Evolutionary conservation across 345 rosid species (phyloP), one percentile per base, ranked within the genome.

Genomic region (Syzygium aqueum): DNA sequence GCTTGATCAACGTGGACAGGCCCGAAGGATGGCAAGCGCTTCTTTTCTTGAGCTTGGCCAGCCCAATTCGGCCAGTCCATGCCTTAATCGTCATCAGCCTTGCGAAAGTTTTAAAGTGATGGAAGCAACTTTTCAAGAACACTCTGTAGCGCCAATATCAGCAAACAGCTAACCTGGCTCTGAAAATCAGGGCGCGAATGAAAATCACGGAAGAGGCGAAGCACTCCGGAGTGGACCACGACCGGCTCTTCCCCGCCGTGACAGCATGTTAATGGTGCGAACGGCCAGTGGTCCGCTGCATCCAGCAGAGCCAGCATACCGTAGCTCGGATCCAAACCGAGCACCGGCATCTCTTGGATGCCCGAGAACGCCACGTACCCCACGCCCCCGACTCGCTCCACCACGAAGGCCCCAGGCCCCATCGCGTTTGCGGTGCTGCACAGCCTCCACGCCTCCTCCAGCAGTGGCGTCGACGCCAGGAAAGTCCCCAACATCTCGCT

Each of bases 401-500:
- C 85, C 57, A 89, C 65, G 84, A 93, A 93, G 86, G 84, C 59
- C 17, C 87, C 52, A 1, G 90, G 51, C 15, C 77, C 52, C 0
- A 40, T 73, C 1, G 91, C 82, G 80, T 88, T 91, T 84, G 95
- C 93, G 0, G 57, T 56, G 85, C 86, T 85, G 94, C 98, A 95
- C 12, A 91, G 84, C 54, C 89, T 87, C 99, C 99, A 97, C 43
- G 98, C 89, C 37, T 93, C 92, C 17, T 89, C 52, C 15, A 93
- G 86, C 85, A 96, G 22, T 0, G 94, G 91, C 11, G 96, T 95
- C 21, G 99, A 94, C 8, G 94, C 91, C 82, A 97, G 43, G 87
- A 93, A 91, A 53, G 87, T 87, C 7, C 98, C 97, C 78, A 92
- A 89, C 88, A 93, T 88, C 93, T 96, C 99, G 88, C 97, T 94